A percentile compares a stretch with the other conserved stretches of the same genome.
These are phyloP conservation scores for Cyberlindnera veronae DNA, from an alignment of 805 yeast genomes.

Conservation along the genomic window DNA sequence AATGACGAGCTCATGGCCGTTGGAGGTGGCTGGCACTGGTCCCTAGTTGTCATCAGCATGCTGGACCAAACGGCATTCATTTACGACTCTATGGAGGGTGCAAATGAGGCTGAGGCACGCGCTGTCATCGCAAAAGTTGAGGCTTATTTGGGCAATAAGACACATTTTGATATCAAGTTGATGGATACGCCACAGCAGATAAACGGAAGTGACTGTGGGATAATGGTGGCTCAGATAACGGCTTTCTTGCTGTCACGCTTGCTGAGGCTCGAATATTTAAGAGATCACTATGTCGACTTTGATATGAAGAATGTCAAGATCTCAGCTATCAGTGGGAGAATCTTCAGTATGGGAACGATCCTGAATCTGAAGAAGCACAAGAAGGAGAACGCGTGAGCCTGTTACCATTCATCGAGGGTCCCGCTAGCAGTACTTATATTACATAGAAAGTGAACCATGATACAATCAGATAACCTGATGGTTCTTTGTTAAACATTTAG, in stretches of 20 bases:
- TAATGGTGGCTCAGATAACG: constrained; percentile 32
- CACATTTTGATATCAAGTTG: constrained; percentile 23
- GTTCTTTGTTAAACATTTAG: no score
- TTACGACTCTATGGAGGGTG: constrained; percentile 49
- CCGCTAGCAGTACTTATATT: no score
- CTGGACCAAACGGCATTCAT: constrained; percentile 46
- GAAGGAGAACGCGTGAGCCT: constrained; percentile 1
- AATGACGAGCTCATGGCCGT: constrained; percentile 54
- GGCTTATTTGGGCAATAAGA: constrained; percentile 14
- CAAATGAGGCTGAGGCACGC: constrained; percentile 25
- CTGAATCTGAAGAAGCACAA: constrained; percentile 28
- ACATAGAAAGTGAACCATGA: no score
- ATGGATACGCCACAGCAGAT: constrained; percentile 51
- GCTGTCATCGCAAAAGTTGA: constrained; percentile 23
- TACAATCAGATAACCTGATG: no score
- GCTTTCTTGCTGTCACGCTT: constrained; percentile 34
- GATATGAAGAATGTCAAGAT: constrained; percentile 39
- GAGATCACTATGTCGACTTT: constrained; percentile 34
- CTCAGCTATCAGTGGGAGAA: constrained; percentile 47
- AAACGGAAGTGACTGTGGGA: constrained; percentile 67
- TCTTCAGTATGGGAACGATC: constrained; percentile 38
- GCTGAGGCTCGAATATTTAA: constrained; percentile 25
- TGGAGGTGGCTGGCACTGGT: constrained; percentile 79
- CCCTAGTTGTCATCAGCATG: constrained; percentile 51
- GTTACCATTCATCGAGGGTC: no score